Conservation (phyloP, 1,284 basidiomycete genomes). For the Porodaedalea pini region DNA sequence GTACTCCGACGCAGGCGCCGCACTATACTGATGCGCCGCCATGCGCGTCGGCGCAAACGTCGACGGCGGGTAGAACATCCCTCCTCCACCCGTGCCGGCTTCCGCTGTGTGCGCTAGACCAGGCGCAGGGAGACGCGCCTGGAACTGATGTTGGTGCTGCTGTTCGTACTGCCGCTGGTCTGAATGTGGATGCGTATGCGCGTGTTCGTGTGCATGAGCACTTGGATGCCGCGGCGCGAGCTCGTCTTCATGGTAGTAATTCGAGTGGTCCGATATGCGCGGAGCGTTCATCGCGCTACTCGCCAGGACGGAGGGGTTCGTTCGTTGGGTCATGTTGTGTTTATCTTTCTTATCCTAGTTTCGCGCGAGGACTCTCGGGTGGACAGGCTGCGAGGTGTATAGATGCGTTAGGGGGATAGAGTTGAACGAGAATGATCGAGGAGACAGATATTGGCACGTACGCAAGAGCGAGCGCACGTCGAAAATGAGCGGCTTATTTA, state of each 20-base stretch:
- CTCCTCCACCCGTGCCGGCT: neutral
- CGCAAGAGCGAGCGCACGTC: no score
- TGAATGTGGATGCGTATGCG: no score
- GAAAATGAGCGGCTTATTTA: neutral
- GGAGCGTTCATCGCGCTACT: constrained; percentile 6
- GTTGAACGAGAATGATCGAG: no score
- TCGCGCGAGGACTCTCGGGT: no score
- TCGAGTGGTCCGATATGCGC: neutral
- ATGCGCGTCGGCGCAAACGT: constrained; percentile 12
- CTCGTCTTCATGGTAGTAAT: constrained; percentile 4
- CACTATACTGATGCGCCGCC: constrained; percentile 10
- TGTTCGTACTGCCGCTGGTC: neutral
- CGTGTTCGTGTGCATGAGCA: neutral
- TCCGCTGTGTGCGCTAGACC: neutral
- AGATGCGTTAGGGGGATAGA: no score
- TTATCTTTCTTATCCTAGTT: neutral
- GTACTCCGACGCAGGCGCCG: neutral
- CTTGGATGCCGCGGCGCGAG: neutral
- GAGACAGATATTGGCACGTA: no score
- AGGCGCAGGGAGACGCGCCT: constrained; percentile 1
- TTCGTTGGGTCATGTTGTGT: neutral
- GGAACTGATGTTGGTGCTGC: constrained; percentile 8
- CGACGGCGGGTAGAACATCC: constrained; percentile 11
- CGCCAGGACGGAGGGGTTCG: neutral
- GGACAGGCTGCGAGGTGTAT: no score